Conservation (phyloP, 345 rosid genomes). For the Physaria fendleri region DNA sequence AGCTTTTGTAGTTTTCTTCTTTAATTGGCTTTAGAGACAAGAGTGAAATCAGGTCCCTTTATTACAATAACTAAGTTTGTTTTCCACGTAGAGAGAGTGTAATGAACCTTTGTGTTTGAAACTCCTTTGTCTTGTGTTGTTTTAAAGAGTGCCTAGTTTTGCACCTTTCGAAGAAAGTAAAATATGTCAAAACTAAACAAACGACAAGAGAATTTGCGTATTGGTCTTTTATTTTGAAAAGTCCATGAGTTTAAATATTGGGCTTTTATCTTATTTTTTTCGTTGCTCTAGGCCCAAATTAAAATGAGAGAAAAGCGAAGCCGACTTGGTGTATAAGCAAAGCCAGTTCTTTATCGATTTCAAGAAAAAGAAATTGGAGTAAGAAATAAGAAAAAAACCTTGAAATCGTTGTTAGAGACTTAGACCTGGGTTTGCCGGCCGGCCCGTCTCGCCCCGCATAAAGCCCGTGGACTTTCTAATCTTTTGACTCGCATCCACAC, state of each 20-base stretch:
- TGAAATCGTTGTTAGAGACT: too few relatives aligned
- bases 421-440: too few relatives aligned
- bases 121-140: conserved; percentile 16
- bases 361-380: too few relatives aligned
- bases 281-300: too few relatives aligned
- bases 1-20: conserved; percentile 15
- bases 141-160: neutral
- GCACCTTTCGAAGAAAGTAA: neutral
- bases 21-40: conserved; percentile 15
- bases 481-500: too few relatives aligned
- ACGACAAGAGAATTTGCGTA: too few relatives aligned
- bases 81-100: neutral
- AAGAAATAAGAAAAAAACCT: too few relatives aligned
- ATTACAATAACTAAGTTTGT: neutral
- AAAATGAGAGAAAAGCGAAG: neutral
- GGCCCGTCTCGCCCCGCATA: too few relatives aligned
- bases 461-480: too few relatives aligned
- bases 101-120: neutral
- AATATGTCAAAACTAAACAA: neutral
- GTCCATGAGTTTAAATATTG: too few relatives aligned
- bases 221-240: too few relatives aligned
- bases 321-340: conserved; percentile 32
- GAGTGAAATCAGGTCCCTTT: neutral
- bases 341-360: conserved; percentile 7
- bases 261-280: too few relatives aligned